phyloP scores from a whole-genome alignment of 208 protist species.

The Trichomonas vaginalis region DNA sequence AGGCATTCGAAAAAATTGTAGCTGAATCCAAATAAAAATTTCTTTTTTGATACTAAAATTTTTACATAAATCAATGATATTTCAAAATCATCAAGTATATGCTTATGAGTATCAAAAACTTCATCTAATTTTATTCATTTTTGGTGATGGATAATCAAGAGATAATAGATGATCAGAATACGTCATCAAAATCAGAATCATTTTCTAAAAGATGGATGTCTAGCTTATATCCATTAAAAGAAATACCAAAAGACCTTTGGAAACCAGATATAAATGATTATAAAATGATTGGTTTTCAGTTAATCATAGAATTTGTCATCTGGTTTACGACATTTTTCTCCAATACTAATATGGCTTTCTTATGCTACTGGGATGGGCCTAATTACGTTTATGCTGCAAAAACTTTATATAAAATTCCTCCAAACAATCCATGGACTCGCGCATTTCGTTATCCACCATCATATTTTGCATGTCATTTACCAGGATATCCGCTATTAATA shows the following conservation, averaged over 20 bases:
- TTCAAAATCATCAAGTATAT: background rate
- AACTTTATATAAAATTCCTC: background rate
- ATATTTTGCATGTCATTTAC: conserved; percentile 6
- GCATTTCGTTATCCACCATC: background rate
- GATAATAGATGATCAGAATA: background rate
- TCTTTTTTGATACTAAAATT: background rate
- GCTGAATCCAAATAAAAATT: background rate
- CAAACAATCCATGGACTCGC: background rate
- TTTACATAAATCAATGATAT: background rate
- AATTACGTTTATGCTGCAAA: background rate
- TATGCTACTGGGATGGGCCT: background rate
- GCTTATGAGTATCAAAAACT: background rate
- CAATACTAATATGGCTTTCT: background rate
- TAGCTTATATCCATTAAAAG: background rate
- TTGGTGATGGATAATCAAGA: too few relatives aligned
- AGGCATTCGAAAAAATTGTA: background rate
- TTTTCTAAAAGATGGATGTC: background rate
- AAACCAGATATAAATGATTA: background rate
- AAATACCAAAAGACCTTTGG: background rate
- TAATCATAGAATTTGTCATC: background rate
- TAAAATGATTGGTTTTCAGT: background rate
- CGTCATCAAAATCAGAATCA: background rate
- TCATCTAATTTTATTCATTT: too few relatives aligned
- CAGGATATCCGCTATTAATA: background rate
- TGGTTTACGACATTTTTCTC: background rate